A percentile compares a stretch with the other conserved stretches of the same genome.
phyloP scores from a whole-genome alignment of 2,329 filamentous ascomycete species.

The Diaporthe destruens region DNA sequence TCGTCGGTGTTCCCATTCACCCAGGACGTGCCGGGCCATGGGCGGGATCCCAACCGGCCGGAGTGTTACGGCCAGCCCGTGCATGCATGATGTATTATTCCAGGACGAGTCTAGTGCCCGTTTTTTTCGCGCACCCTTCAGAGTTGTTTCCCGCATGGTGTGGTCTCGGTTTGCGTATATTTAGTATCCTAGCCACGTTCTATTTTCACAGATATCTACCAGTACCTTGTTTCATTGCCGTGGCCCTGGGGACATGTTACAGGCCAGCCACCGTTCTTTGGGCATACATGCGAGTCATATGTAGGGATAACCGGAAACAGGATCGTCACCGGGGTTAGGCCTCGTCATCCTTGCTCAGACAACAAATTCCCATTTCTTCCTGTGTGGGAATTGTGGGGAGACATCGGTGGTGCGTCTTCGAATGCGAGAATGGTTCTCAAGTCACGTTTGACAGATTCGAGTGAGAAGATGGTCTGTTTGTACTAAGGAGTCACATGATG shows the following conservation, averaged over 20 bases:
- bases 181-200: background rate
- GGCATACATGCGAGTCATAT: conserved; percentile 5
- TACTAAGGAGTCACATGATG: too few species aligned
- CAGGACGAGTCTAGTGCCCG: background rate
- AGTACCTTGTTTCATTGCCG: background rate
- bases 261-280: background rate
- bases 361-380: background rate
- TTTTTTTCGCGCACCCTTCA: background rate
- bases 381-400: conserved; percentile 11
- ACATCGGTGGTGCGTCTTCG: background rate
- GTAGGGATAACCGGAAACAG: background rate
- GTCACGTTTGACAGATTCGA: too few species aligned
- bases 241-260: too few species aligned
- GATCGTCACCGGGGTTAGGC: background rate
- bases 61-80: conserved; percentile 21
- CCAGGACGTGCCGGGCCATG: background rate
- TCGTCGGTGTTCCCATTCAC: background rate
- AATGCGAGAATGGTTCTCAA: too few species aligned
- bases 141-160: background rate
- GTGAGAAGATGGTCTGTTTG: too few species aligned
- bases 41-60: background rate
- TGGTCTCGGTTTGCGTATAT: background rate
- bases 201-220: background rate
- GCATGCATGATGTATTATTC: conserved; percentile 11
- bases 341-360: background rate